Conservation (phyloP, 495 filamentous ascomycete species). For the Extremus antarcticus region DNA sequence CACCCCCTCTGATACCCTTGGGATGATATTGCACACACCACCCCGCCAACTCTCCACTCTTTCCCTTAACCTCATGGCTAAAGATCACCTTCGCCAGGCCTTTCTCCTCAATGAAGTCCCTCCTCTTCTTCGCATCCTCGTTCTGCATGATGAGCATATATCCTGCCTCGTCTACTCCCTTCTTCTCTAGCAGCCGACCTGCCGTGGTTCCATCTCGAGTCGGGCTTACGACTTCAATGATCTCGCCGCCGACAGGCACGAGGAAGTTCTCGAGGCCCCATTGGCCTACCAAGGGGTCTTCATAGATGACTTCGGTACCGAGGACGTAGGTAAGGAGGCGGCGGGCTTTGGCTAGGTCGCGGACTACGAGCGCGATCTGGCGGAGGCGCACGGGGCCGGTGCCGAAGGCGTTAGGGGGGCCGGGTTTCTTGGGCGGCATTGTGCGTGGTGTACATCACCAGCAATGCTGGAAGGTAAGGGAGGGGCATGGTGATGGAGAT, state of each 20-base stretch:
- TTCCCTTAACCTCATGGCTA: constrained; percentile 8
- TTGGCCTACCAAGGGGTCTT: constrained; percentile 20
- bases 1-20: constrained; percentile 26
- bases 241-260: constrained; percentile 22
- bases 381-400: constrained; percentile 13
- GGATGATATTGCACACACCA: constrained; percentile 26
- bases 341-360: constrained; percentile 19
- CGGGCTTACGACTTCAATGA: constrained; percentile 25
- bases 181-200: constrained; percentile 21
- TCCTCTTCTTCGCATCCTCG: constrained; percentile 16
- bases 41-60: constrained; percentile 7
- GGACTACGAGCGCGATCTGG: constrained; percentile 23
- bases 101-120: constrained; percentile 19
- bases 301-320: constrained; percentile 25
- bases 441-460: neutral
- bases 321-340: constrained; percentile 18
- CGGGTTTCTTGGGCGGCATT: neutral
- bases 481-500: neutral
- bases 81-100: constrained; percentile 21
- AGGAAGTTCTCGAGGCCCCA: constrained; percentile 26
- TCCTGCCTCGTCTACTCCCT: constrained; percentile 22
- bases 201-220: constrained; percentile 19
- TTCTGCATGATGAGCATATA: constrained; percentile 32
- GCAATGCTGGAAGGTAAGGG: neutral
- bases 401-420: neutral